Conservation (phyloP, 1,284 basidiomycete genomes). For the Austroboletus sp. region DNA sequence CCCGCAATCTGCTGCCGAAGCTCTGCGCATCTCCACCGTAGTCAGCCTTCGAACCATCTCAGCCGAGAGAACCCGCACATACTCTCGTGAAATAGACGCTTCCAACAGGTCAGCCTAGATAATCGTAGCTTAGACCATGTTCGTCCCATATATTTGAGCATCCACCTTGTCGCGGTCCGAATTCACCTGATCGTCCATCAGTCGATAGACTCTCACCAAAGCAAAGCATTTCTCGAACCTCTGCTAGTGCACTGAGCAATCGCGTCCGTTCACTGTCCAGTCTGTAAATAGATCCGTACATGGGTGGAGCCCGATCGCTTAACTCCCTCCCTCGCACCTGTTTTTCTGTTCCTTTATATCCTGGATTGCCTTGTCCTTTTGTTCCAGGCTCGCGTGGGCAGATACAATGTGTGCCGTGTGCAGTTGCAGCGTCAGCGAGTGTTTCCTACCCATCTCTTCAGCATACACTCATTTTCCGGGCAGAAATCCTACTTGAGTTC, state of each 20-base stretch:
- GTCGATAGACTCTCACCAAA: conserved; percentile 5
- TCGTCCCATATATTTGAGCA: conserved; percentile 5
- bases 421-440: conserved; percentile 69
- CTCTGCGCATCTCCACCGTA: conserved; percentile 48
- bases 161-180: conserved; percentile 69
- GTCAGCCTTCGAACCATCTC: conserved; percentile 11
- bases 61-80: conserved; percentile 17
- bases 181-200: conserved; percentile 48
- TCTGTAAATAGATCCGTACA: conserved; percentile 34
- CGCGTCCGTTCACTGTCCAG: conserved; percentile 65
- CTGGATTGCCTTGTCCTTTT: conserved; percentile 67
- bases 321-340: conserved; percentile 44
- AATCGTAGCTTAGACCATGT: conserved; percentile 6
- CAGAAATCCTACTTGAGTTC: conserved; percentile 60
- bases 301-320: background rate
- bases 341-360: conserved; percentile 76
- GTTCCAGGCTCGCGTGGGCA: conserved; percentile 66
- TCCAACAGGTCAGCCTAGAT: conserved; percentile 50
- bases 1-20: conserved; percentile 57
- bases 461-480: background rate
- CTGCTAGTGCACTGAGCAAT: conserved; percentile 57
- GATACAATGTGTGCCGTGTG: conserved; percentile 81
- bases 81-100: conserved; percentile 57
- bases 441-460: conserved; percentile 49
- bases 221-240: conserved; percentile 40